phyloP scores from a whole-genome alignment of 139 green algal genomes.

The Chlorella sp. region DNA sequence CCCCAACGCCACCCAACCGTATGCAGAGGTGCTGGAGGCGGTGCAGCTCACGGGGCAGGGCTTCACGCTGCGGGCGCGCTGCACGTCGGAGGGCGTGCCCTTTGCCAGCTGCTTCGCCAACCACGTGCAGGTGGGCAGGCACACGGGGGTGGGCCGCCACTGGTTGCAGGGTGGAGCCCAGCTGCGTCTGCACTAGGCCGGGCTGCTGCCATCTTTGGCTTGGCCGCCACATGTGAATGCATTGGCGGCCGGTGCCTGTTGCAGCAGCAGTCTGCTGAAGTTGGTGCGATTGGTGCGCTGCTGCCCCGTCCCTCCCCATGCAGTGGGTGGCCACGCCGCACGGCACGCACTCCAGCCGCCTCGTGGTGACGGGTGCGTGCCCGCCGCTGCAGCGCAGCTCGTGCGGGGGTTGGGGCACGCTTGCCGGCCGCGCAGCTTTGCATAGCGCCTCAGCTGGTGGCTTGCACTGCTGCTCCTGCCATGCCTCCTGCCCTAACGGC shows the following conservation, averaged over 20 bases:
- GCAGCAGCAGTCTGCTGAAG: no score
- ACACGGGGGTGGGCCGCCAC: no score
- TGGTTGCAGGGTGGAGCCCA: no score
- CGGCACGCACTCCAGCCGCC: not conserved
- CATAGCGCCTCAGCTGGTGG: not conserved
- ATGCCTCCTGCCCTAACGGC: no score
- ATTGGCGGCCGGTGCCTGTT: no score
- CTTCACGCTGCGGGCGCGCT: constrained; percentile 21
- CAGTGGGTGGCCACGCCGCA: constrained; percentile 29
- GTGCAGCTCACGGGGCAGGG: not conserved
- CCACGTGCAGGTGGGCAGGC: constrained; percentile 1
- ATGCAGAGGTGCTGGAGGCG: constrained; percentile 19
- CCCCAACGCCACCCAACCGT: no score
- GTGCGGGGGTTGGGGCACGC: not conserved
- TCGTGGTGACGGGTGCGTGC: constrained; percentile 9
- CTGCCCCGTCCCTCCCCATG: no score
- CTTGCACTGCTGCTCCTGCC: no score
- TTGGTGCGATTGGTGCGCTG: no score
- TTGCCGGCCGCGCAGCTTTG: not conserved
- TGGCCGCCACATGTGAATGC: no score
- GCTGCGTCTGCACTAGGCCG: no score
- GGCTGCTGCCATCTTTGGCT: no score
- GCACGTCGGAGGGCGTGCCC: constrained; percentile 38
- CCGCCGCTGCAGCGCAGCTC: not conserved
- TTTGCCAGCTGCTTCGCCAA: constrained; percentile 47